phyloP scores from a whole-genome alignment of 768 basidiomycete species.

The Crassisporium funariophilum region DNA sequence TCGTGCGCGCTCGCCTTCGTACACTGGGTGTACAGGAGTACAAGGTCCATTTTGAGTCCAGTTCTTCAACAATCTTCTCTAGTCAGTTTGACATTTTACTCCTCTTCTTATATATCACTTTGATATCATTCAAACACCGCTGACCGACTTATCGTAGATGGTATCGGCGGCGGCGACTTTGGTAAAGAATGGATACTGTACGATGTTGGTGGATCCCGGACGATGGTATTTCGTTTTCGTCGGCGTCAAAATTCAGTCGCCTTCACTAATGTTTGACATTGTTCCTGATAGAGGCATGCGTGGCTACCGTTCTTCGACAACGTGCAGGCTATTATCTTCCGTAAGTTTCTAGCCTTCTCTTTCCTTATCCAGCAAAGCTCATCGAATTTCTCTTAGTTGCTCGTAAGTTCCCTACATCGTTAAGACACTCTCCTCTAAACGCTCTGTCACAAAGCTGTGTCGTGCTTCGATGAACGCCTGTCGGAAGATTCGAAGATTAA shows the following conservation, averaged over 20 bases:
- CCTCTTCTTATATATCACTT: not conserved
- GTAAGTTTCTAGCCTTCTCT: constrained; percentile 45
- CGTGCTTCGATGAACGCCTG: constrained; percentile 47
- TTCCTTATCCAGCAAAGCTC: constrained; percentile 7
- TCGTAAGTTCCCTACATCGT: constrained; percentile 53
- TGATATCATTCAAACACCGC: not conserved
- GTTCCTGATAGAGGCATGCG: constrained; percentile 64
- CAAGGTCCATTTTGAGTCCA: constrained; percentile 50
- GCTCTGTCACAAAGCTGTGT: constrained; percentile 35
- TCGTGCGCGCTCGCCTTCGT: constrained; percentile 67
- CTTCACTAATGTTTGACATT: not conserved
- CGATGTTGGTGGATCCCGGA: constrained; percentile 69
- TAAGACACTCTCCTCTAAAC: constrained; percentile 5
- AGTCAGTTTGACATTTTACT: not conserved
- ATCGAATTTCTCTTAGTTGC: constrained; percentile 33
- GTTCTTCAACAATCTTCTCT: not conserved
- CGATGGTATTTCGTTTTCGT: constrained; percentile 39
- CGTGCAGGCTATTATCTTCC: constrained; percentile 77
- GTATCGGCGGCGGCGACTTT: constrained; percentile 27
- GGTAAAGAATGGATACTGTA: constrained; percentile 65
- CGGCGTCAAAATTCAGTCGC: not conserved
- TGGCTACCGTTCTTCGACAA: constrained; percentile 78
- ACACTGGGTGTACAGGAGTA: constrained; percentile 76
- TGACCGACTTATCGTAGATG: too few relatives aligned
- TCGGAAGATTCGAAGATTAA: constrained; percentile 65